Base-by-base conservation (phyloP, 257 asterid genomes). In the Haberlea rhodopensis region DNA sequence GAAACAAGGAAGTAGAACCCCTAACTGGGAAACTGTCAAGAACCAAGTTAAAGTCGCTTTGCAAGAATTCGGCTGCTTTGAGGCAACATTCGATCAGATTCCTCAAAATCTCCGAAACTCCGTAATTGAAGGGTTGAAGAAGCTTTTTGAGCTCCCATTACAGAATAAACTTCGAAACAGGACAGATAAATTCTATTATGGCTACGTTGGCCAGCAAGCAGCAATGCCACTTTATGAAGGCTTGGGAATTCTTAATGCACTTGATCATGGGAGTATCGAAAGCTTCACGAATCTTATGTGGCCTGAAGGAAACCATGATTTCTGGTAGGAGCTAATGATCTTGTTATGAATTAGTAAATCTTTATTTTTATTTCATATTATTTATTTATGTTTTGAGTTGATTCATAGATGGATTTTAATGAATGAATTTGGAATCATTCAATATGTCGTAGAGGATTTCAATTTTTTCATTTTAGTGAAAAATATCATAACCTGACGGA, bases 61-160 rank as follows among this genome's bases (percentile, higher is more conserved):
- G 0, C 62, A 79, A 71, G 75, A 79, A 22, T 86, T 60, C 46
- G 95, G 88, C 10, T 86, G 90, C 69, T 86, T 86, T 46, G 90
- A 86, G 59, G 94, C 94, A 40, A 60, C 63, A 2, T 84, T 75
- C 61, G 79, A 66, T 8, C 18, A 73, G 40, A 37, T 81, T 37
- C 73, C 86, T 20, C 24, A 10, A 8, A 29, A 75, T 11, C 76
- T 78, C 22, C 76, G 75, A 43, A 54, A 69, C 34, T 75, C 83
- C 0, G 69, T 72, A 4, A 25, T 86, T 10, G 79, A 70, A 45
- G 72, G 64, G 2, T 61, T 71, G 4, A 57, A 76, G 31, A 73
- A 80, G 63, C 81, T 87, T 1, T 85, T 87, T 15, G 80, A 78
- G 75, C 91, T 86, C 60, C 91, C 95, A 62, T 53, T 84, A 7